Conservation (phyloP, 208 protist species). For the Blechomonas ayalai region DNA sequence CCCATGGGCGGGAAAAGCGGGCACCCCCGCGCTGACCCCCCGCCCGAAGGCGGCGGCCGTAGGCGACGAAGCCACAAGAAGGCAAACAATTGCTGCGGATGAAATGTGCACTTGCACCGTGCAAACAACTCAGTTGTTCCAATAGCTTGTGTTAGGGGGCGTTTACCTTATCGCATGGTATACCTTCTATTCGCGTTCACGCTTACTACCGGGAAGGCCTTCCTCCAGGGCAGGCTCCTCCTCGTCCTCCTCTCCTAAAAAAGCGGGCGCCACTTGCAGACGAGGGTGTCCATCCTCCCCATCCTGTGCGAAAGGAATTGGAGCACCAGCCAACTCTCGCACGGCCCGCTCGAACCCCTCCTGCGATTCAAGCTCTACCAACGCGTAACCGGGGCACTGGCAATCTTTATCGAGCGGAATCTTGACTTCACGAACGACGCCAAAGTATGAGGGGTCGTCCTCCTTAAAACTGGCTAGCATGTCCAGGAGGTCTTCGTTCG, state of each 20-base stretch:
- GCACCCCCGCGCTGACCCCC: too few relatives aligned
- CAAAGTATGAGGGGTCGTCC: constrained; percentile 47
- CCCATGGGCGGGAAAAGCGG: too few relatives aligned
- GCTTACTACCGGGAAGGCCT: constrained; percentile 20
- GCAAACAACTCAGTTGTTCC: too few relatives aligned
- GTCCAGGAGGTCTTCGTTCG: constrained; percentile 53
- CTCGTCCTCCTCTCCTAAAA: constrained; percentile 70
- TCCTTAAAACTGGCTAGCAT: constrained; percentile 45
- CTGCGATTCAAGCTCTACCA: constrained; percentile 62
- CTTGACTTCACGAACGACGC: constrained; percentile 52
- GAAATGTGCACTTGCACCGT: too few relatives aligned
- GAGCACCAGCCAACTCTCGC: constrained; percentile 36
- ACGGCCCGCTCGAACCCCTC: constrained; percentile 57
- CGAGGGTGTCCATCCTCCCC: constrained; percentile 7
- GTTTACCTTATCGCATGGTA: too few relatives aligned
- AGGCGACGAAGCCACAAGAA: too few relatives aligned
- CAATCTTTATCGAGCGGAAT: constrained; percentile 62
- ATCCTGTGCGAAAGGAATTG: constrained; percentile 24
- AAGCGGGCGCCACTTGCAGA: constrained; percentile 51
- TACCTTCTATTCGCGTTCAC: constrained; percentile 15
- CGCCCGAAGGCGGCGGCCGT: too few relatives aligned
- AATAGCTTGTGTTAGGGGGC: too few relatives aligned
- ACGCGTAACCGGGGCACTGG: constrained; percentile 63
- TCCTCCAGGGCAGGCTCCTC: constrained; percentile 12
- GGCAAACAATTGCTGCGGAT: too few relatives aligned